Evolutionary conservation across 129 eudicot genomes (phyloP).

Genomic region (Cynara cardunculus): DNA sequence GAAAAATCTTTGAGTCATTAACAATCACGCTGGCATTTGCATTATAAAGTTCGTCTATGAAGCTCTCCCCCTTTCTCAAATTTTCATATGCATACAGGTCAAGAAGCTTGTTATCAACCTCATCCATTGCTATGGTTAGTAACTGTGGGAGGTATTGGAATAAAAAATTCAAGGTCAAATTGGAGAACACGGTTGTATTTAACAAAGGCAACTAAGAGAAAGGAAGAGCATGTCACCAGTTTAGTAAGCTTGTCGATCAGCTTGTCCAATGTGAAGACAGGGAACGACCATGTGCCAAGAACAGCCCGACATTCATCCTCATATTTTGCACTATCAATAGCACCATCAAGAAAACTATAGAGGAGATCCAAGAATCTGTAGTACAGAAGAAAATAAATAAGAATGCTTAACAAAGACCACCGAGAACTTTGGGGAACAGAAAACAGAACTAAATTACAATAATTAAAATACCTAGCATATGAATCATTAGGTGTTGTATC

Average conservation of each 20-base stretch:
- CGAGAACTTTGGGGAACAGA: neutral
- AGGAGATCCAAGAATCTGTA: conserved; percentile 78
- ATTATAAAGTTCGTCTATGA: conserved; percentile 63
- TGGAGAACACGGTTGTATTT: neutral
- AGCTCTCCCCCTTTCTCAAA: conserved; percentile 56
- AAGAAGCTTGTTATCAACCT: conserved; percentile 79
- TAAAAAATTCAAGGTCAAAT: neutral
- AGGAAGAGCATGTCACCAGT: conserved; percentile 46
- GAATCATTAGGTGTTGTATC: conserved; percentile 59
- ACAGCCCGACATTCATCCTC: conserved; percentile 97
- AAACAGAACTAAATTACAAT: neutral
- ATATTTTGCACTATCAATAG: conserved; percentile 79
- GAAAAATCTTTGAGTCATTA: conserved; percentile 77
- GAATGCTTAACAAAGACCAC: neutral
- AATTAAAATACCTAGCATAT: conserved; percentile 63
- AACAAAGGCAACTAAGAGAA: neutral
- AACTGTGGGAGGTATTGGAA: conserved; percentile 41
- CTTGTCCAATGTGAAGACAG: conserved; percentile 94
- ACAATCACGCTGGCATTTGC: conserved; percentile 82
- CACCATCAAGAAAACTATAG: conserved; percentile 79
- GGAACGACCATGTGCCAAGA: conserved; percentile 87
- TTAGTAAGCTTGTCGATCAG: conserved; percentile 77
- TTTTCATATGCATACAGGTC: conserved; percentile 79
- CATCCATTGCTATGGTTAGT: conserved; percentile 70
- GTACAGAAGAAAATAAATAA: neutral